These are phyloP conservation scores for Erythrobasidium yunnanense DNA, from an alignment of 768 basidiomycete species.

Conservation along the genomic window DNA sequence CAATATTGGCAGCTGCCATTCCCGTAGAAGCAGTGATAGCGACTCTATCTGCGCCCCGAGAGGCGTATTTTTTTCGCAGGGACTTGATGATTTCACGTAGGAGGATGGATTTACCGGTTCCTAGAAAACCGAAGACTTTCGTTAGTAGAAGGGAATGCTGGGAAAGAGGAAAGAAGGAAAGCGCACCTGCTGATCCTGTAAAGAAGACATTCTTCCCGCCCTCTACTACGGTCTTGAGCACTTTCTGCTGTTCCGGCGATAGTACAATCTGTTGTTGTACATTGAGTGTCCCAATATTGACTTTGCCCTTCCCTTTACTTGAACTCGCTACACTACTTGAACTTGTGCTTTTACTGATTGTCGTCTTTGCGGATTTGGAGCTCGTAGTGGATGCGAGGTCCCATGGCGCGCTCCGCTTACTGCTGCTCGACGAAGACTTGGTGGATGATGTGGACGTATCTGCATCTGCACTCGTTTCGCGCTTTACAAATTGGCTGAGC, in stretches of 20 bases:
- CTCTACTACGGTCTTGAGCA: slow-evolving; percentile 61
- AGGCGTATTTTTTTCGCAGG: slow-evolving; percentile 50
- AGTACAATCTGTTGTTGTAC: slow-evolving; percentile 51
- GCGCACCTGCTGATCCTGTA: slow-evolving; percentile 87
- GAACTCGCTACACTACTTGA: neutral
- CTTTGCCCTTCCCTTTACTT: slow-evolving; percentile 20
- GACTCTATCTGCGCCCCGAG: slow-evolving; percentile 46
- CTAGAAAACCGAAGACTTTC: neutral
- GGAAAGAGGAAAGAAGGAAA: neutral
- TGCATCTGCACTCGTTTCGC: neutral
- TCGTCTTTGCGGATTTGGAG: neutral
- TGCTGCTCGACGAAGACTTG: neutral
- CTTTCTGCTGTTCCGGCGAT: slow-evolving; percentile 74
- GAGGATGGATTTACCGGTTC: slow-evolving; percentile 40
- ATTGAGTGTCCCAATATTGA: slow-evolving; percentile 34
- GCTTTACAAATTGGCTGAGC: neutral
- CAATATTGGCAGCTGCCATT: slow-evolving; percentile 96
- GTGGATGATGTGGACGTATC: neutral
- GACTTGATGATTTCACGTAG: slow-evolving; percentile 43
- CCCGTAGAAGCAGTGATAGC: slow-evolving; percentile 94
- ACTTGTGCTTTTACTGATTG: neutral
- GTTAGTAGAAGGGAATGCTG: neutral
- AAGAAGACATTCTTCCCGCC: slow-evolving; percentile 74
- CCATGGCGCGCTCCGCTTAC: neutral
- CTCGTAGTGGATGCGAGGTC: neutral